Evolutionary conservation across 768 basidiomycete genomes (phyloP).

Genomic region (Phylloporus arenicola): DNA sequence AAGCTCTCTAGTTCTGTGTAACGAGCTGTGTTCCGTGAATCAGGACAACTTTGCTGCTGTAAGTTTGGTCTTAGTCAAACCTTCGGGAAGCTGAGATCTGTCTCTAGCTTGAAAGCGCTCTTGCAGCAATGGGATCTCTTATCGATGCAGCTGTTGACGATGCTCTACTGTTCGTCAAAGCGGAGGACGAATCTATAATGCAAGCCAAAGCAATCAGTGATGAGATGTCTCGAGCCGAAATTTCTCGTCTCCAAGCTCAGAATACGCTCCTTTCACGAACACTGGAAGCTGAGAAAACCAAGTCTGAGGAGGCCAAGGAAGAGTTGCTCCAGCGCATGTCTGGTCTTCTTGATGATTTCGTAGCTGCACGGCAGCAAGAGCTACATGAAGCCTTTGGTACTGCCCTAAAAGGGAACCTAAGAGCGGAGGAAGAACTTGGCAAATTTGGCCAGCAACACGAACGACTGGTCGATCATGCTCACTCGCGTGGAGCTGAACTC

Average conservation of each 20-base stretch:
- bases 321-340: slow-evolving; percentile 75
- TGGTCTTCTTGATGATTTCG: slow-evolving; percentile 63
- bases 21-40: slow-evolving; percentile 40
- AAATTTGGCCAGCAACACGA: slow-evolving; percentile 47
- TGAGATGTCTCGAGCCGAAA: slow-evolving; percentile 46
- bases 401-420: slow-evolving; percentile 51
- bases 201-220: slow-evolving; percentile 47
- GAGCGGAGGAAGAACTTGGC: slow-evolving; percentile 47
- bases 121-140: slow-evolving; percentile 53
- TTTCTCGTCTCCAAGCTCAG: slow-evolving; percentile 60
- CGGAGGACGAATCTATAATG: slow-evolving; percentile 46
- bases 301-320: slow-evolving; percentile 62
- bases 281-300: slow-evolving; percentile 60
- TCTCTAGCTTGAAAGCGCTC: slow-evolving; percentile 47
- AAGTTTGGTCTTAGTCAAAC: slow-evolving; percentile 13
- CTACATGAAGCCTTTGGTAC: slow-evolving; percentile 52
- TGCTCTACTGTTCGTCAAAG: slow-evolving; percentile 49
- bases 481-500: slow-evolving; percentile 39
- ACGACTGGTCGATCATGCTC: slow-evolving; percentile 38
- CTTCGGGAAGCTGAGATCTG: slow-evolving; percentile 4
- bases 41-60: slow-evolving; percentile 44
- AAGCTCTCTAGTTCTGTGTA: slow-evolving; percentile 44
- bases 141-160: slow-evolving; percentile 58
- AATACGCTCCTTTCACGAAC: slow-evolving; percentile 59
- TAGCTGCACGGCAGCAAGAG: slow-evolving; percentile 59